phyloP scores from a whole-genome alignment of 495 filamentous ascomycete species.

The Hypoxylon lienhwacheense region DNA sequence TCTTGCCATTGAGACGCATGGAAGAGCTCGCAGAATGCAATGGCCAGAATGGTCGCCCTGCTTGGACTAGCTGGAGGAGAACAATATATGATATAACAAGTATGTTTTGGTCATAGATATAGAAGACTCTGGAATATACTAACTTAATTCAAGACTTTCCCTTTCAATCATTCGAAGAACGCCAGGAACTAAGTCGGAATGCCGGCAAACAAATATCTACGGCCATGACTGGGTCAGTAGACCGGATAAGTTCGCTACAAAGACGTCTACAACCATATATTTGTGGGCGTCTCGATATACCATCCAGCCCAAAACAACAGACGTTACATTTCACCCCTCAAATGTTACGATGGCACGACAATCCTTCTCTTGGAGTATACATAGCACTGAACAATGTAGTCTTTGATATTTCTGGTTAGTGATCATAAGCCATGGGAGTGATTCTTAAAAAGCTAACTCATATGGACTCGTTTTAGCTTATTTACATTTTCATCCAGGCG shows the following conservation, averaged over 20 bases:
- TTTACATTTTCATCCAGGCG: slow-evolving; percentile 13
- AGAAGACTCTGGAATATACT: not conserved
- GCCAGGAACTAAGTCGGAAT: not conserved
- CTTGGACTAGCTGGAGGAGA: slow-evolving; percentile 3
- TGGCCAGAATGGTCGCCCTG: slow-evolving; percentile 5
- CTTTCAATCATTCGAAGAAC: not conserved
- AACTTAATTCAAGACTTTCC: slow-evolving; percentile 4
- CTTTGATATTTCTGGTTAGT: slow-evolving; percentile 17
- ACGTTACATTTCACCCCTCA: slow-evolving; percentile 5
- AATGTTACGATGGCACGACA: slow-evolving; percentile 16
- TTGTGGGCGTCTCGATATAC: slow-evolving; percentile 3
- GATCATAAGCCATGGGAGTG: not conserved
- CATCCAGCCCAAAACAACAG: not conserved
- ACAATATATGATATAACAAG: slow-evolving; percentile 12
- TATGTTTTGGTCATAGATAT: not conserved
- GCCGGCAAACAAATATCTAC: slow-evolving; percentile 2
- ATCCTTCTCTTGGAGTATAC: slow-evolving; percentile 5
- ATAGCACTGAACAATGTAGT: slow-evolving; percentile 2
- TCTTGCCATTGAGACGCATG: not conserved
- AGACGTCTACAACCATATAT: not conserved
- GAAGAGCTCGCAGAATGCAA: slow-evolving; percentile 17
- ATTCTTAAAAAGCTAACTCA: not conserved
- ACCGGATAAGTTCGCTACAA: not conserved
- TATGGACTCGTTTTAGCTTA: slow-evolving; percentile 8
- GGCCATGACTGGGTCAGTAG: not conserved